Percentiles rank a stretch among this genome's conserved stretches.
phyloP scores from a whole-genome alignment of 176 grass and related monocot species.

The Otatea glauca region DNA sequence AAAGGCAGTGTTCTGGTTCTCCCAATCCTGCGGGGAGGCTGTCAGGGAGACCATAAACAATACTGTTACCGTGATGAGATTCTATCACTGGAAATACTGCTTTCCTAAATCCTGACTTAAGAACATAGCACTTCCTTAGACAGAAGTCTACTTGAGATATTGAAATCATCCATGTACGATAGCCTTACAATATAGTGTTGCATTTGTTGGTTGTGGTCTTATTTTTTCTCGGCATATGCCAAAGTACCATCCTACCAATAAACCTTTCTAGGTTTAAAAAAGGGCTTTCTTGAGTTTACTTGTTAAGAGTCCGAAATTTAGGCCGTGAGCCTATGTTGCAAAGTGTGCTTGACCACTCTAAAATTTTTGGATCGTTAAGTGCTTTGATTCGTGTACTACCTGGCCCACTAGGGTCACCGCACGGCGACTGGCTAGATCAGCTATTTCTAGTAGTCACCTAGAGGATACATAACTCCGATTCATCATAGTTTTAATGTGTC shows the following conservation, averaged over 20 bases:
- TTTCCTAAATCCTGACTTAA: background rate
- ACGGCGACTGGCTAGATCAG: background rate
- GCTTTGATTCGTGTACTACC: conserved; percentile 16
- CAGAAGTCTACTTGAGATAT: background rate
- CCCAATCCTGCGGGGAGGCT: too few relatives aligned
- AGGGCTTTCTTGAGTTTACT: background rate
- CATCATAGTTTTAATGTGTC: background rate
- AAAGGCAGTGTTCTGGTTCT: background rate
- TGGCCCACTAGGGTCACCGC: background rate
- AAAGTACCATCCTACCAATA: background rate
- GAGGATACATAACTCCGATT: background rate
- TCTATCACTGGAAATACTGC: background rate
- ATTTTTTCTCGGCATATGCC: background rate
- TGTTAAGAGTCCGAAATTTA: background rate
- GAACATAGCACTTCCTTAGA: background rate
- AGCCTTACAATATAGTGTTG: background rate
- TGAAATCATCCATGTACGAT: background rate
- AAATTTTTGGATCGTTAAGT: conserved; percentile 1
- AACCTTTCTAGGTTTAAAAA: background rate
- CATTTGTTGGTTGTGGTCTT: background rate
- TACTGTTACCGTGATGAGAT: background rate
- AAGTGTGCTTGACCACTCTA: conserved; percentile 1
- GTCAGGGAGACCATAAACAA: background rate
- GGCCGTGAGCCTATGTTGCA: background rate
- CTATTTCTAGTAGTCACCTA: background rate